A percentile compares a stretch with the other conserved stretches of the same genome.
Evolutionary conservation across 768 basidiomycete genomes (phyloP).

Genomic region (Mycena latifolia): DNA sequence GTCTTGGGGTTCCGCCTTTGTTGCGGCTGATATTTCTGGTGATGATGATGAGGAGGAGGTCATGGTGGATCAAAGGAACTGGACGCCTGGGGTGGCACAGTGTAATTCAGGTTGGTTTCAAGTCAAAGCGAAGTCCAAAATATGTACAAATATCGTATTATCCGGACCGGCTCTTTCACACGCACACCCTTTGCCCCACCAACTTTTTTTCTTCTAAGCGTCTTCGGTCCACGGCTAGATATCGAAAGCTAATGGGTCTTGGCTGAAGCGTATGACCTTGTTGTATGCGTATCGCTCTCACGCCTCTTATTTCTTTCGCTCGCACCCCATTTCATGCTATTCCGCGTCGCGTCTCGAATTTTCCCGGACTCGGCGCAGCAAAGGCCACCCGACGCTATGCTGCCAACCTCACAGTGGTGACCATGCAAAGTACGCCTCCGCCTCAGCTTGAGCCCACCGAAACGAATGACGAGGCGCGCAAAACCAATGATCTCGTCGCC

Average conservation of each 20-base stretch:
- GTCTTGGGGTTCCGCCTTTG: slow-evolving; percentile 49
- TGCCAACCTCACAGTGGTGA: not conserved
- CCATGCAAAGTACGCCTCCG: not conserved
- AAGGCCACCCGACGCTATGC: not conserved
- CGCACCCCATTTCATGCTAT: slow-evolving; percentile 9
- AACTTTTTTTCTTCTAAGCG: no score
- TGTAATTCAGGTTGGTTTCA: slow-evolving; percentile 18
- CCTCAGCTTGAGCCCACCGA: not conserved
- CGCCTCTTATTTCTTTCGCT: not conserved
- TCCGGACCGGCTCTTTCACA: slow-evolving; percentile 17
- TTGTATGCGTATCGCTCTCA: slow-evolving; percentile 28
- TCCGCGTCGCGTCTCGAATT: not conserved
- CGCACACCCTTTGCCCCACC: no score
- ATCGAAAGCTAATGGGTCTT: no score
- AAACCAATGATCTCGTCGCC: slow-evolving; percentile 21
- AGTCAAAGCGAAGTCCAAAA: slow-evolving; percentile 37
- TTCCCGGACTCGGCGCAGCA: not conserved
- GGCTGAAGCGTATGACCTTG: not conserved
- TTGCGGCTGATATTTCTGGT: slow-evolving; percentile 72
- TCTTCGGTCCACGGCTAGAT: not conserved
- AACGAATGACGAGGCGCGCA: not conserved
- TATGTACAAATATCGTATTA: slow-evolving; percentile 39
- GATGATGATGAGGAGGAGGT: slow-evolving; percentile 84
- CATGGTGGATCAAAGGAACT: slow-evolving; percentile 56
- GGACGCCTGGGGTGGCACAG: slow-evolving; percentile 25